These are phyloP conservation scores for Murraya paniculata DNA, from an alignment of 345 rosid genomes.

Conservation along the genomic window DNA sequence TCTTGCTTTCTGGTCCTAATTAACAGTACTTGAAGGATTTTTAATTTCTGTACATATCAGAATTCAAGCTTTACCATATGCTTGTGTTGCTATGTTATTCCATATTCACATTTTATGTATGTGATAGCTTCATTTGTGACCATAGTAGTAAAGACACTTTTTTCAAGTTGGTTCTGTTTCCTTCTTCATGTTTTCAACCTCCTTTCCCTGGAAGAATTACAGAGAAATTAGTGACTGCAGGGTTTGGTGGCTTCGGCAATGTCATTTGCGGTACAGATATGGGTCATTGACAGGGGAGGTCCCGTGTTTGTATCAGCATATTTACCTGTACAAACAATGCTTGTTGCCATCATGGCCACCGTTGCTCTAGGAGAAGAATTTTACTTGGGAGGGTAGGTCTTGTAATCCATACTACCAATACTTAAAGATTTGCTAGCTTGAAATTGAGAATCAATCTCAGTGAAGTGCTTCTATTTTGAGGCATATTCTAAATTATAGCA, in stretches of 20 bases:
- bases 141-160: neutral
- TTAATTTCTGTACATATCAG: neutral
- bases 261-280: constrained; percentile 62
- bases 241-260: constrained; percentile 59
- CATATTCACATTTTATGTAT: neutral
- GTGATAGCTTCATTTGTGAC: too few species aligned
- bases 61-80: neutral
- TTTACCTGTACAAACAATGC: constrained; percentile 56
- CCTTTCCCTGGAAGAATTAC: neutral
- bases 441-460: neutral
- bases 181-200: neutral
- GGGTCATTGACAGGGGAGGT: constrained; percentile 60
- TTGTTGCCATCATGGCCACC: constrained; percentile 56
- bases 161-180: neutral
- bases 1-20: neutral
- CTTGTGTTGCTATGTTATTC: neutral
- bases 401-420: neutral
- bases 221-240: constrained; percentile 22
- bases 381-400: constrained; percentile 56
- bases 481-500: neutral
- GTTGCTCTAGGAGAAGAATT: constrained; percentile 60
- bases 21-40: neutral
- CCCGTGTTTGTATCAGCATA: constrained; percentile 66
- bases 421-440: neutral
- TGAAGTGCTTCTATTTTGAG: neutral